Conservation (phyloP, 306 rosid species). For the Lagenaria siceraria region DNA sequence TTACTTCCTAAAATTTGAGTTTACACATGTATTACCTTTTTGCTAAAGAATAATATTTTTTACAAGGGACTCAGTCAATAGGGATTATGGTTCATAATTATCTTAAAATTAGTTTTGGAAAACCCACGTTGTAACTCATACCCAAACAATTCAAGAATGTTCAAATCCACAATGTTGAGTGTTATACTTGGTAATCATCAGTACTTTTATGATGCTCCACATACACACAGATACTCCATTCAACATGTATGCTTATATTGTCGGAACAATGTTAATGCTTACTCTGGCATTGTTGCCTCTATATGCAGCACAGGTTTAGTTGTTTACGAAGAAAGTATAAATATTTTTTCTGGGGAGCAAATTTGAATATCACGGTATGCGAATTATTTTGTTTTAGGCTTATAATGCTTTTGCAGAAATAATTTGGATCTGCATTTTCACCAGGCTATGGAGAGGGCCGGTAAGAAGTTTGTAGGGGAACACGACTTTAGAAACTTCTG, state of each 20-base stretch:
- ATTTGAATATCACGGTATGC: conserved; percentile 49
- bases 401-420: background rate
- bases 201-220: background rate
- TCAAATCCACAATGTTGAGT: background rate
- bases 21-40: background rate
- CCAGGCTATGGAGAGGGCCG: conserved; percentile 77
- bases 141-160: background rate
- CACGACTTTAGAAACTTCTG: conserved; percentile 93
- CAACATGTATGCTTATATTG: background rate
- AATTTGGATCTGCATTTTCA: conserved; percentile 7
- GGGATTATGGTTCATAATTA: background rate
- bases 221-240: background rate
- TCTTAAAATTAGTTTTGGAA: background rate
- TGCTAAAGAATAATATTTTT: background rate
- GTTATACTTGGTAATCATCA: background rate
- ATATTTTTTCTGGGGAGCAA: conserved; percentile 81
- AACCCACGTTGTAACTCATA: background rate
- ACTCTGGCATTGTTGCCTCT: conserved; percentile 11
- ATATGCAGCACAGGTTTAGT: conserved; percentile 57
- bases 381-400: conserved; percentile 7
- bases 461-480: conserved; percentile 62
- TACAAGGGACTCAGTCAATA: background rate
- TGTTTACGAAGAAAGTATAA: conserved; percentile 80
- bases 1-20: background rate
- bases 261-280: background rate